Evolutionary conservation across 2,329 filamentous ascomycete genomes (phyloP), one percentile per base, ranked within the genome.

Genomic region (Juglanconis oblonga): DNA sequence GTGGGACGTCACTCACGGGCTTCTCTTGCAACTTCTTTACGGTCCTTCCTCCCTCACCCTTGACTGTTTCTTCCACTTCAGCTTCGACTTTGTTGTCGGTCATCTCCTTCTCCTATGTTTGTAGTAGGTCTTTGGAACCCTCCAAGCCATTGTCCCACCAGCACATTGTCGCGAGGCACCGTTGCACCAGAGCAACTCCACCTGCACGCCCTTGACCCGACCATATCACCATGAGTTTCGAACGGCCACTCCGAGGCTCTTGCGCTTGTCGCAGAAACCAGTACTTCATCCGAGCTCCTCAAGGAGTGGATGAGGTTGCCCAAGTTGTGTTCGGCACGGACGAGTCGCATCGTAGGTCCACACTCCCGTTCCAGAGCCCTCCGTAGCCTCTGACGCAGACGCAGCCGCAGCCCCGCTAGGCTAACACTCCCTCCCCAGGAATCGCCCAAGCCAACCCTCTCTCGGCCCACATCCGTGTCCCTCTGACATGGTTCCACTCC

Each of bases 251-350:
- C 59, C 86, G 83, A 65, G 92, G 92, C 68, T 85, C 87, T 65
- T 97, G 93, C 77, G 87, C 89, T 56, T 97, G 93, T 73, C 92
- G 92, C 59, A 86, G 93, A 63, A 96, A 95, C 70, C 83, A 87
- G 70, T 97, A 96, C 76, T 81, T 87, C 60, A 86, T 97, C 66
- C 76, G 84, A 50, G 81, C 94, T 31, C 92, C 92, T 1, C 72
- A 79, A 24, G 74, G 80, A 66, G 77, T 82, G 45, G 74, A 77
- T 44, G 77, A 85, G 38, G 75, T 81, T 54, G 86, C 87, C 14
- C 82, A 87, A 66, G 85, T 96, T 29, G 84, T 92, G 64, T 95
- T 96, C 71, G 88, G 92, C 73, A 86, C 87, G 42, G 84, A 85
- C 61, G 79, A 81, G 58, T 78, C 81, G 44, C 89, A 91, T 68